These are phyloP conservation scores for Curvularia sp. DNA, from an alignment of 2,329 filamentous ascomycete genomes.

Conservation along the genomic window DNA sequence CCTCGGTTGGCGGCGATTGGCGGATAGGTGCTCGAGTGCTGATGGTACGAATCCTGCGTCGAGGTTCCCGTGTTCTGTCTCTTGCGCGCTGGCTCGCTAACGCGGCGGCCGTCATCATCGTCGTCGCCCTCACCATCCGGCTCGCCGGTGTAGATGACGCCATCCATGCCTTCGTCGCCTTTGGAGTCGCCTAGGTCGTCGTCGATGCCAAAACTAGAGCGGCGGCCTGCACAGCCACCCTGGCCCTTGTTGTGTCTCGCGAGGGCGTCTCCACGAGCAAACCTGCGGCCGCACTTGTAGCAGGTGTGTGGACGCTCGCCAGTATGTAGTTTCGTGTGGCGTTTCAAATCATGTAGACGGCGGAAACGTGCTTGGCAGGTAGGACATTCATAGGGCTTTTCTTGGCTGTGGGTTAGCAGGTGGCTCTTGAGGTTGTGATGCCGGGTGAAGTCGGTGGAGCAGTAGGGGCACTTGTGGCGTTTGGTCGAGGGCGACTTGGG, in stretches of 20 bases:
- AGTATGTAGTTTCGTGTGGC: constrained; percentile 95
- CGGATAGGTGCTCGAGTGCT: constrained; percentile 77
- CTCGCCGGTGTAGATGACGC: constrained; percentile 62
- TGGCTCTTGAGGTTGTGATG: constrained; percentile 98
- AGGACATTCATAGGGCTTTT: constrained; percentile 94
- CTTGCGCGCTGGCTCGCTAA: constrained; percentile 76
- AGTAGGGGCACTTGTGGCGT: constrained; percentile 96
- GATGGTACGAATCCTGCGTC: constrained; percentile 66
- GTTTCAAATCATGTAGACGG: constrained; percentile 90
- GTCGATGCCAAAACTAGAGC: constrained; percentile 83
- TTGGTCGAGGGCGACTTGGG: constrained; percentile 78
- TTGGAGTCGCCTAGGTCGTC: constrained; percentile 66
- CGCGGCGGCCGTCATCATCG: constrained; percentile 57
- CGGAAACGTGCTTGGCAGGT: constrained; percentile 94
- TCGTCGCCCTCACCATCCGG: constrained; percentile 69
- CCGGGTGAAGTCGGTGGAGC: constrained; percentile 93
- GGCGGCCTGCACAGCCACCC: constrained; percentile 89
- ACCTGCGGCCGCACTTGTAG: constrained; percentile 91
- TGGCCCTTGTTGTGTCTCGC: constrained; percentile 95
- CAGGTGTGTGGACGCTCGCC: constrained; percentile 96
- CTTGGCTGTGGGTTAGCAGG: constrained; percentile 94
- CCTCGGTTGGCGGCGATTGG: constrained; percentile 61
- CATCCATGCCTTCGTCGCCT: constrained; percentile 67
- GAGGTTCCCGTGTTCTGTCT: constrained; percentile 68
- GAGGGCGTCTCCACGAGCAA: constrained; percentile 92